A percentile compares a stretch with the other conserved stretches of the same genome.
Conservation (phyloP, 1,284 basidiomycete species). For the Termitomyces sp. region DNA sequence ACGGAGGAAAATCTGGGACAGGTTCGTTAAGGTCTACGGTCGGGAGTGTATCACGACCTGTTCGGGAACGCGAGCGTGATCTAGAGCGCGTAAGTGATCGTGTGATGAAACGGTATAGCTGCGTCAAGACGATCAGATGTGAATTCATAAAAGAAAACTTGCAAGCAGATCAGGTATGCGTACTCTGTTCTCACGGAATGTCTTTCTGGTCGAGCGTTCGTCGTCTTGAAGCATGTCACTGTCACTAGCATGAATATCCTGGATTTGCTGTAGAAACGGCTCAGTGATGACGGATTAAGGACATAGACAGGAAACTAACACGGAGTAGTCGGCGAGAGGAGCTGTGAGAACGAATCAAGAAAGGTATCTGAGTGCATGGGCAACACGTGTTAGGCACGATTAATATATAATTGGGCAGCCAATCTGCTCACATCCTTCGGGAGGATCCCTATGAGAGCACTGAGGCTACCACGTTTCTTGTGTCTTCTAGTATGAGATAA, state of each 20-base stretch:
- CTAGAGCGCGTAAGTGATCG: conserved; percentile 46
- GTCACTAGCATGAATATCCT: conserved; percentile 10
- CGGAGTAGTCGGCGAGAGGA: conserved; percentile 23
- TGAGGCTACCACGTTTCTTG: conserved; percentile 21
- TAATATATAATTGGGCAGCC: conserved; percentile 12
- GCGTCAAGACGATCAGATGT: conserved; percentile 11
- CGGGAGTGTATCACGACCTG: conserved; percentile 14
- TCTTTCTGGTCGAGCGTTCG: conserved; percentile 32
- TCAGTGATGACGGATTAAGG: conserved; percentile 8
- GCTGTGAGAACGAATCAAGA: conserved; percentile 35
- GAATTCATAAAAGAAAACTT: conserved; percentile 4
- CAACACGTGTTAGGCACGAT: conserved; percentile 42
- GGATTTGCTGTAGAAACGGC: conserved; percentile 3
- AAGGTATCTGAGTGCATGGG: conserved; percentile 27
- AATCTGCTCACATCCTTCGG: conserved; percentile 29
- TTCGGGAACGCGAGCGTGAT: conserved; percentile 45
- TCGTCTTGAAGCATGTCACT: conserved; percentile 21
- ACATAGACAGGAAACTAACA: conserved; percentile 21
- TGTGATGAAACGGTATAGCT: conserved; percentile 49
- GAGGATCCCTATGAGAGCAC: conserved; percentile 23
- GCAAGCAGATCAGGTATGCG: conserved; percentile 14
- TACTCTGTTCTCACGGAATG: conserved; percentile 39
- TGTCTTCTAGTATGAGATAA: conserved; percentile 1
- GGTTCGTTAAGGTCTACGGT: conserved; percentile 18
- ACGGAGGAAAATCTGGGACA: conserved; percentile 20